Conservation (phyloP, 768 basidiomycete species). For the Sporobolomyces phaffii region DNA sequence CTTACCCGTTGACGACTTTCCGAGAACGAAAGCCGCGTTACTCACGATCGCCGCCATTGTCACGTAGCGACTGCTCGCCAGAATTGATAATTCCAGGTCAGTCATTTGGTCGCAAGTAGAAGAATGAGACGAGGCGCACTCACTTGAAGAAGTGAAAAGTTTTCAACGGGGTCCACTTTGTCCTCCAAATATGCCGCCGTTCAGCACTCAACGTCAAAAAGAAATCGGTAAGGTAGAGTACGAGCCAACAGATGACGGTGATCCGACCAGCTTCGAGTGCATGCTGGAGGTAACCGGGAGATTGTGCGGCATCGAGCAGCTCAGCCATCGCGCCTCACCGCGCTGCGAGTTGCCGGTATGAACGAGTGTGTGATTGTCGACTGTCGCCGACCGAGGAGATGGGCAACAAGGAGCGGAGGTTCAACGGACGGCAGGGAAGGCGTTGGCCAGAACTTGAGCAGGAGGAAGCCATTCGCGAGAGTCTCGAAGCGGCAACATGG, state of each 20-base stretch:
- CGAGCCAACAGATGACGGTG: conserved; percentile 1
- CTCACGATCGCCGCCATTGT: neutral
- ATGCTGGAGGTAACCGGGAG: neutral
- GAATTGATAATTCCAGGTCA: neutral
- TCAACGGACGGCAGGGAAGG: too few relatives aligned
- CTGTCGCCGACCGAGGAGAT: too few relatives aligned
- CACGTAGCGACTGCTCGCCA: neutral
- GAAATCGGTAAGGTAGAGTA: neutral
- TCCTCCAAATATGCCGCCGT: neutral
- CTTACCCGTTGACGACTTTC: neutral
- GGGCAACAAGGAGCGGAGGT: too few relatives aligned
- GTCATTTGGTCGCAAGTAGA: too few relatives aligned
- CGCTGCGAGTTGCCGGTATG: too few relatives aligned
- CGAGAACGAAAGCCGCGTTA: neutral
- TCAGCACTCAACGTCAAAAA: neutral
- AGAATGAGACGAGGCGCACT: neutral
- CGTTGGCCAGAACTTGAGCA: too few relatives aligned
- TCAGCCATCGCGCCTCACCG: too few relatives aligned
- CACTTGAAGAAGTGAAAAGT: conserved; percentile 1
- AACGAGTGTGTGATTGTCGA: too few relatives aligned
- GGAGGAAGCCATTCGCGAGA: too few relatives aligned
- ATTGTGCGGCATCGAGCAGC: too few relatives aligned
- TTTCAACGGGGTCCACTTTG: neutral
- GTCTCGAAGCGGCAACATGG: too few relatives aligned
- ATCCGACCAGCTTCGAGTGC: neutral